Conservation (phyloP, 495 filamentous ascomycete genomes). For the Penicillium fimorum region DNA sequence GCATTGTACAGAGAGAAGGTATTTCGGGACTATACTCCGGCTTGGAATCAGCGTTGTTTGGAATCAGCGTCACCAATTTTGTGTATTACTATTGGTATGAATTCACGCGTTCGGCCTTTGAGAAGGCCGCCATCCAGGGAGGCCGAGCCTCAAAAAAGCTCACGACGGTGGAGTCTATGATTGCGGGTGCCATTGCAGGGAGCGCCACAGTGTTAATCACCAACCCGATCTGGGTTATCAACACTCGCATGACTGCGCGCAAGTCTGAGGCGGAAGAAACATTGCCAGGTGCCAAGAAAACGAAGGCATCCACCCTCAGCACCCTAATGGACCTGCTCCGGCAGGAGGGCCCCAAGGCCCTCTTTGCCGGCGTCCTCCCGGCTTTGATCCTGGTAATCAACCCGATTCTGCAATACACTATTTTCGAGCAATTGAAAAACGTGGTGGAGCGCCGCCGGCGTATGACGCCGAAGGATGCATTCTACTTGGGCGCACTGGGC, state of each 20-base stretch:
- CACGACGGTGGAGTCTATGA: slow-evolving; percentile 86
- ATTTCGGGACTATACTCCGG: slow-evolving; percentile 83
- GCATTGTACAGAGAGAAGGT: slow-evolving; percentile 89
- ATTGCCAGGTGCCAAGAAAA: slow-evolving; percentile 49
- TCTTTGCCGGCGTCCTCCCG: slow-evolving; percentile 91
- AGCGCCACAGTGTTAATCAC: slow-evolving; percentile 92
- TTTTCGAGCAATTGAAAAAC: slow-evolving; percentile 96
- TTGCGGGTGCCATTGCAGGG: slow-evolving; percentile 92
- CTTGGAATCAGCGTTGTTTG: slow-evolving; percentile 87
- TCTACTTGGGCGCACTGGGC: slow-evolving; percentile 86
- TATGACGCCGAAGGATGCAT: slow-evolving; percentile 81
- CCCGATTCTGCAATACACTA: slow-evolving; percentile 96
- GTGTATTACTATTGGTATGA: slow-evolving; percentile 99
- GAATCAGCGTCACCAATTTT: slow-evolving; percentile 98
- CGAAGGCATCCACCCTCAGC: slow-evolving; percentile 67
- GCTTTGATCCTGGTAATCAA: slow-evolving; percentile 94
- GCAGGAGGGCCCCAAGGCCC: slow-evolving; percentile 75
- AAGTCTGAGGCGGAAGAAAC: slow-evolving; percentile 56
- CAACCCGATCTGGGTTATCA: slow-evolving; percentile 98
- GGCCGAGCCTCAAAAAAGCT: slow-evolving; percentile 81
- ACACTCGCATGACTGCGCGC: slow-evolving; percentile 95
- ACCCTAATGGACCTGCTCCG: slow-evolving; percentile 74
- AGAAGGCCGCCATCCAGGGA: slow-evolving; percentile 69
- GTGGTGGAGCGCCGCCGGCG: slow-evolving; percentile 61
- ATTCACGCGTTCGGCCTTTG: slow-evolving; percentile 88